Evolutionary conservation across 768 basidiomycete species (phyloP), one percentile per base, ranked within the genome.

Genomic region (Kwoniella mangroviensis): DNA sequence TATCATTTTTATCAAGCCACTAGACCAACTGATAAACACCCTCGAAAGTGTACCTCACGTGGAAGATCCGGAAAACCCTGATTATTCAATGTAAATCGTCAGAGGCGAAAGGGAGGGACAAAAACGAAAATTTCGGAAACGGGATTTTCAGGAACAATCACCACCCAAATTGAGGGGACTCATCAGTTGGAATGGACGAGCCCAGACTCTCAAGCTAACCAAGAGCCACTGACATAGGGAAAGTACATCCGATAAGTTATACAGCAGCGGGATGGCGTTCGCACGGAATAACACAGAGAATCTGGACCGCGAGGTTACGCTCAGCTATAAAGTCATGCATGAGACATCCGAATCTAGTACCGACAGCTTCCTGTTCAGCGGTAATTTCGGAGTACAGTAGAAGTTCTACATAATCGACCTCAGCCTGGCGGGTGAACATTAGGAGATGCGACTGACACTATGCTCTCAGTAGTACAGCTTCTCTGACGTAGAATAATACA

Each of bases 71-170:
- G 4, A 34, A 34, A 34, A 6, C 34, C 66, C 60, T 45, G 45
- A 60, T 60, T 22, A 12, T 51, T 34, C 42, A 67, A 42, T 13
- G 60, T 49, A 13, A 17, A 21, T 61, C 34, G 21, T 43, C n/a
- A 41, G 5, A 24, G 21, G 21, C 28, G 9, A 13, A 1, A n/a
- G 52, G 19, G n/a, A 41, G 24, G 49, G 28, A 34, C 17, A 58
- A 58, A 59, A 40, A 52, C 65, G 34, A 34, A 49, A 17, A 24
- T 13, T n/a, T 51, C 51, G 34, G 51, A 28, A 41, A 45, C 66
- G 66, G 58, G 66, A 67, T 67, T 67, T 67, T 67, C 66, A 67
- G 66, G 66, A 41, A 17, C 41, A 2, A 45, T 21, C 12, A 55
- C 12, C 19, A 12, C n/a, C 12, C 19, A 28, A 19, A 19, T 60